Evolutionary conservation across 2,329 filamentous ascomycete genomes (phyloP).

Genomic region (Epichloe brachyelytri): DNA sequence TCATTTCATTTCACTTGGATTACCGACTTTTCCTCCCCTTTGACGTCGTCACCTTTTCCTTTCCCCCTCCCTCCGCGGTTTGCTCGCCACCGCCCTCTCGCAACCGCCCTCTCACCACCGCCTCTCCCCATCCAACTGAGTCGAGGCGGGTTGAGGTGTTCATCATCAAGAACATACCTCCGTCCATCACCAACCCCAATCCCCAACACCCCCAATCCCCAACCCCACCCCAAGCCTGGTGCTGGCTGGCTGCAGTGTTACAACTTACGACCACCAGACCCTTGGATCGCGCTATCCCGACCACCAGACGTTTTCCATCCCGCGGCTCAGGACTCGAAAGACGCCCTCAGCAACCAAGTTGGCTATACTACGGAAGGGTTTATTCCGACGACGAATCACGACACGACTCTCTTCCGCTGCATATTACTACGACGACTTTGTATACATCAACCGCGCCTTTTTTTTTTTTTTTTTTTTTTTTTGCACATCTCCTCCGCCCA

Average conservation of each 20-base stretch:
- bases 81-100: too few relatives aligned
- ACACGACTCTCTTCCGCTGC: not conserved
- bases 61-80: not conserved
- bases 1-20: not conserved
- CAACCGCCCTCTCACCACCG: too few relatives aligned
- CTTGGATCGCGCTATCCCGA: not conserved
- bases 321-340: not conserved
- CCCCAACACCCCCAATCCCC: too few relatives aligned
- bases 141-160: not conserved
- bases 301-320: not conserved
- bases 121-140: not conserved
- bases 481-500: conserved; percentile 21
- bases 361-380: not conserved
- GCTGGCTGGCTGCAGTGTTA: not conserved
- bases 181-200: not conserved
- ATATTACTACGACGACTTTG: not conserved
- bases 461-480: not conserved
- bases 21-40: conserved; percentile 2
- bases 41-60: not conserved
- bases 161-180: not conserved
- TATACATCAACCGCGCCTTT: not conserved
- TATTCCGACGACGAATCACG: not conserved
- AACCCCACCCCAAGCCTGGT: not conserved
- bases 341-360: not conserved
- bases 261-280: not conserved